phyloP scores from a whole-genome alignment of 2,329 filamentous ascomycete genomes.

The Blumeria graminis region DNA sequence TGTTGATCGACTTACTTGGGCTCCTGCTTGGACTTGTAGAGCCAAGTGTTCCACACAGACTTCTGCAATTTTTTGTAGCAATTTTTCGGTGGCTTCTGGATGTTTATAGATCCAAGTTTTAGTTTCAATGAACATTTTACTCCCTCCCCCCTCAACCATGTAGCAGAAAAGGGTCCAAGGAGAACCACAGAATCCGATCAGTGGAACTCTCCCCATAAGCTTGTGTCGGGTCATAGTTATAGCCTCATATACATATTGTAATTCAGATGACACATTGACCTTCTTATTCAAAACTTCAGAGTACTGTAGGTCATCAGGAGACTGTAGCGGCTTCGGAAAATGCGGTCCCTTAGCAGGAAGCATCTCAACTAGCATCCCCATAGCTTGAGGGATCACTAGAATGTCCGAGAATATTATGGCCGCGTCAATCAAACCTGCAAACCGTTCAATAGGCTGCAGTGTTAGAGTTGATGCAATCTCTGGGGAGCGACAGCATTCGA shows the following conservation, averaged over 20 bases:
- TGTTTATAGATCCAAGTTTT: conserved; percentile 97
- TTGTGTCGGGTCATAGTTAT: conserved; percentile 81
- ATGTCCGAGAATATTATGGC: conserved; percentile 99
- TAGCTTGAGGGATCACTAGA: conserved; percentile 85
- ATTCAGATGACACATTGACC: conserved; percentile 63
- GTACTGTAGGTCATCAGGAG: conserved; percentile 67
- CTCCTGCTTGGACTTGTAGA: conserved; percentile 75
- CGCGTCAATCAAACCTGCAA: conserved; percentile 70
- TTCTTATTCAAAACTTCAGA: conserved; percentile 46
- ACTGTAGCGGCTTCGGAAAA: conserved; percentile 64
- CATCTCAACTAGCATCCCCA: conserved; percentile 99
- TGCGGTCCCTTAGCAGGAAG: conserved; percentile 89
- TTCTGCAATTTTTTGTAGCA: conserved; percentile 79
- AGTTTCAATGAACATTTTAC: conserved; percentile 76
- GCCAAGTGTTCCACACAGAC: conserved; percentile 89
- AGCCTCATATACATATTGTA: conserved; percentile 89
- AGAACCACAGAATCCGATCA: conserved; percentile 91
- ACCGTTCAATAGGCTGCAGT: conserved; percentile 84
- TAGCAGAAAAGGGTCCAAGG: conserved; percentile 96
- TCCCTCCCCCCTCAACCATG: conserved; percentile 95
- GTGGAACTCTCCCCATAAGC: conserved; percentile 63
- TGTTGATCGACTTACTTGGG: conserved; percentile 33
- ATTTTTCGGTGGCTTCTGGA: conserved; percentile 49
- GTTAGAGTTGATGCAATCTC: conserved; percentile 86
- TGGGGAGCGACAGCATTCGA: conserved; percentile 84